Evolutionary conservation across 306 rosid genomes (phyloP), one percentile per base, ranked within the genome.

Genomic region (Vigna hirtella): DNA sequence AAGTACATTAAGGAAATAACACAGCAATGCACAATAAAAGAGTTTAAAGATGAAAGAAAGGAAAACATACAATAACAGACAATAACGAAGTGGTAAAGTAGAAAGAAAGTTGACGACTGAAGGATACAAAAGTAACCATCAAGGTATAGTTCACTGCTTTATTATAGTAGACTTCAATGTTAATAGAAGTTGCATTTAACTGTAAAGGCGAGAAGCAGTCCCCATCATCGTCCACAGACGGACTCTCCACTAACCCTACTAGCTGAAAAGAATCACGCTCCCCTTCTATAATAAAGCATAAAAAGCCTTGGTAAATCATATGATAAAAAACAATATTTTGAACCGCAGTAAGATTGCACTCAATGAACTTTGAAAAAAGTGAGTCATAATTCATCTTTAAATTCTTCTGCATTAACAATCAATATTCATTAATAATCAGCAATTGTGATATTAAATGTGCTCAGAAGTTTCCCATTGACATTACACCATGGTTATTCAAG

Each of bases 51-150:
- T 20, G 62, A 22, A 56, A 22, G 6, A 56, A 89, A 94, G 93
- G 91, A 84, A 83, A 73, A 28, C 83, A 79, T 53, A 64, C 7
- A 13, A 62, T 32, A 74, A 61, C 10, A 82, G 67, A 86, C 20
- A 83, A 81, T 42, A 64, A 66, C 12, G 12, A 3, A 74, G 17
- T 57, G 70, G 74, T 67, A 48, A 82, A 34, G 49, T 40, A 56
- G 74, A 67, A 62, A 24, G 43, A 53, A 47, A 75, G 56, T 45
- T 63, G 65, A 58, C 51, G 49, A 68, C 30, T 65, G 76, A 79
- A 93, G 98, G 99, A 95, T 95, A 95, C 99, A 91, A 95, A 95
- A 63, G 98, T 93, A 83, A 95, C 99, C 99, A 95, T 91, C 91
- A 95, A 86, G 56, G 99, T 95, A 84, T 93, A 93, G 89, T 95